Base-by-base conservation (phyloP, 768 basidiomycete species). In the Lentinula edodes region DNA sequence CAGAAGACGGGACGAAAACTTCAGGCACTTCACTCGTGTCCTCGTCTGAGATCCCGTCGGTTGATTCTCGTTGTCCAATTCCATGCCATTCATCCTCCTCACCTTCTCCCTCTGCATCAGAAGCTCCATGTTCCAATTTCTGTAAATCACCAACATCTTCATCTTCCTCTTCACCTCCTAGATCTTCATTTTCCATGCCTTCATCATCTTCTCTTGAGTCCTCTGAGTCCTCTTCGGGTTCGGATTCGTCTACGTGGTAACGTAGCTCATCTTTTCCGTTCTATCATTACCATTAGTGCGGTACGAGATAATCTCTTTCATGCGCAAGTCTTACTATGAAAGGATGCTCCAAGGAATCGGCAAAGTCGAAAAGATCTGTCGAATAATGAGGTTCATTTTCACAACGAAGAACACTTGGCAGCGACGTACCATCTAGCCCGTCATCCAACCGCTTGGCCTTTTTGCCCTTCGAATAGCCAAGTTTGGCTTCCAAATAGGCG, bases 401-500 rank as follows among this genome's bases (percentile, higher is more conserved):
- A 10, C 52, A 18, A 32, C 45, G 36, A 6, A 5, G 36, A 60
- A 46, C 23, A 10, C 50, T 59, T 34, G 60, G 12, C 10, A 60
- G 2, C 8, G 5, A 72, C 80, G 32, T 68, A 93, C 95, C 95
- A 67, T 89, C 91, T 15, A 97, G 75, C 4, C 93, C 95, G 72
- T 98, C 95, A 1, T 84, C 85, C 42, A 86, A 88, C 38, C 79
- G 70, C 0, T 73, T 75, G 28, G 73, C 78, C 16, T 71, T 80
- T 64, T 80, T 79, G 50, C 75, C 69, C 61, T 80, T 75, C 39
- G 71, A 55, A 66, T 87, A 78, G 3, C 90, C 87, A 16, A 97
- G 80, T 71, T 87, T 89, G 0, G 81, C 77, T 71, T 98, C 95
- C 10, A 97, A 75, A 73, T 90, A 87, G 0, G 86, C 81, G 48